These are phyloP conservation scores for Trichosporon coremiiforme DNA, from an alignment of 1,284 basidiomycete genomes.

Conservation along the genomic window DNA sequence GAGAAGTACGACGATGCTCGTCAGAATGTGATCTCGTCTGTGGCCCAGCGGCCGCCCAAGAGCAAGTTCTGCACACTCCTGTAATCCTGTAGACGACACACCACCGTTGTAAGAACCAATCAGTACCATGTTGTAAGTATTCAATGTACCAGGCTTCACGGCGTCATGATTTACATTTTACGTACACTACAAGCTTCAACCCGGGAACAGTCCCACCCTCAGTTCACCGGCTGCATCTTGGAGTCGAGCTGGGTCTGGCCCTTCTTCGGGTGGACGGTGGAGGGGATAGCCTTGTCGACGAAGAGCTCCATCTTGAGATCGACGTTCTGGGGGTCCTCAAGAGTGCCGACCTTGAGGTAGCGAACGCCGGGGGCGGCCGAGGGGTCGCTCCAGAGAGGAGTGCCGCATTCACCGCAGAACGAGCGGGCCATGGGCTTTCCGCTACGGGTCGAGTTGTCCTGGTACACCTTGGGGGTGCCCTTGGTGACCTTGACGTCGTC, in stretches of 20 bases:
- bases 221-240: constrained; percentile 12
- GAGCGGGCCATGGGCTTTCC: constrained; percentile 27
- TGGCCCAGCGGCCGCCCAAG: background rate
- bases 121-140: background rate
- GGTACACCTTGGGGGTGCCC: constrained; percentile 27
- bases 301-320: constrained; percentile 3
- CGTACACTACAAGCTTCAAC: background rate
- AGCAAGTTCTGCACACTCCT: background rate
- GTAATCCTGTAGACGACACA: background rate
- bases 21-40: constrained; percentile 6
- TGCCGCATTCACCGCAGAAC: constrained; percentile 31
- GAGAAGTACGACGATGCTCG: constrained; percentile 5
- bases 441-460: constrained; percentile 20
- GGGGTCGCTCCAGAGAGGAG: constrained; percentile 28
- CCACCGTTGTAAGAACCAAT: background rate
- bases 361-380: constrained; percentile 1
- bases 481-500: constrained; percentile 23
- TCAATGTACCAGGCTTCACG: background rate
- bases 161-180: background rate
- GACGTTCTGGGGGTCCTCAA: background rate
- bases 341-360: constrained; percentile 25
- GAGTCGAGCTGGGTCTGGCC: constrained; percentile 16
- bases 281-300: constrained; percentile 9
- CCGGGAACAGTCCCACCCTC: background rate
- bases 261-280: background rate